Base-by-base conservation (phyloP, 352 stramenopile genomes). In the Phytophthora pseudosyringae region DNA sequence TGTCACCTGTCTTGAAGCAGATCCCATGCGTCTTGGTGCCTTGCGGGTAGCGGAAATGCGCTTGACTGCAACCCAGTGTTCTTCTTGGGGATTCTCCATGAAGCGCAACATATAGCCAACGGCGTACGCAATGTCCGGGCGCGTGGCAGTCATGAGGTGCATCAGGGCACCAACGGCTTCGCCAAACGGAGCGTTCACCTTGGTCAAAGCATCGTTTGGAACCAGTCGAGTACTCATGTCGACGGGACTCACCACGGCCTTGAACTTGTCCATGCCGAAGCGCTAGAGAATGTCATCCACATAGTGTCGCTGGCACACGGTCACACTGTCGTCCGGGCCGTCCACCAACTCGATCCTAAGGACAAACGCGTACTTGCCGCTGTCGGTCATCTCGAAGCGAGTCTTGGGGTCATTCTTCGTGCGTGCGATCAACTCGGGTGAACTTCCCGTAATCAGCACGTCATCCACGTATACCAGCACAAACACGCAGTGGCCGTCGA, bases 311-410 rank as follows among this genome's bases (percentile, higher is more conserved):
- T 73, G 63, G 28, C 51, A 64, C 45, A 73, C 33, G 0, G 47
- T 64, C 15, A 73, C 53, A 25, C 49, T 67, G 44, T 53, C 44
- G 26, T 73, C 51, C 3, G 28, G 6, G 29, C 28, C 29, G 32
- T 71, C 41, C 1, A 69, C 18, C 5, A 69, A 3, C 33, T 69
- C 53, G 12, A 70, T 70, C 3, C 49, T 50, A 3, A 74, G 49
- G 2, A 74, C 45, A 47, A 70, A 74, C 0, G 31, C 16, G 44
- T 55, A 74, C 36, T 66, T 67, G 55, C 67, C 67, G 25, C 59
- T 63, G 33, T 74, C 66, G 9, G 58, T 67, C 59, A 69, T 69
- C 49, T 67, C 55, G 32, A 74, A n/a, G n/a, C n/a, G n/a, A n/a
- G n/a, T n/a, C n/a, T n/a, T n/a, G n/a, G n/a, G n/a, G n/a, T n/a